Conservation (phyloP, 2,329 filamentous ascomycete species). For the Microascus cirrosus region DNA sequence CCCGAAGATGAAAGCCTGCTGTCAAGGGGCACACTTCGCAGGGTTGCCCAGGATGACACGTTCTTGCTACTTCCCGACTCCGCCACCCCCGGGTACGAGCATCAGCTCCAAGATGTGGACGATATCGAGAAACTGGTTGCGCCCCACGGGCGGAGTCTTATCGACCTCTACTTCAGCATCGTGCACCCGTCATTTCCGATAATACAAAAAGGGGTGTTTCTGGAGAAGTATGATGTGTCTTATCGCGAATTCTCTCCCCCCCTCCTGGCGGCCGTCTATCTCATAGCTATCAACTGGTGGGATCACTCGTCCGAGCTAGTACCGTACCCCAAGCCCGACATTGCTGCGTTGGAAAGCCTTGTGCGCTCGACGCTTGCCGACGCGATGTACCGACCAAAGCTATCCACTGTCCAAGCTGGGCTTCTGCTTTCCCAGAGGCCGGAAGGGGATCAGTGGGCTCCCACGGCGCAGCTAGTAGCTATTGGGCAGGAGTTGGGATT, state of each 20-base stretch:
- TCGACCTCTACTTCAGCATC: constrained; percentile 72
- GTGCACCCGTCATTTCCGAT: constrained; percentile 77
- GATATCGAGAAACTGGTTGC: constrained; percentile 66
- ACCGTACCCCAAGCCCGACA: constrained; percentile 55
- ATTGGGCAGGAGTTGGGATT: constrained; percentile 79
- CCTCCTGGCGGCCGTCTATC: constrained; percentile 69
- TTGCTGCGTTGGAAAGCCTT: constrained; percentile 61
- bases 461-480: constrained; percentile 80
- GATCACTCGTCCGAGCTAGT: constrained; percentile 59
- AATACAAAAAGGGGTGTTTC: constrained; percentile 68
- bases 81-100: constrained; percentile 60
- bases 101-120: constrained; percentile 55
- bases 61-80: constrained; percentile 72
- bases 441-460: constrained; percentile 69
- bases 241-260: constrained; percentile 66
- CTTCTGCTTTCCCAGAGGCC: constrained; percentile 64
- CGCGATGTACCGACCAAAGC: constrained; percentile 71
- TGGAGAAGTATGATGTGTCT: constrained; percentile 65
- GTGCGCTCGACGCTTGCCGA: constrained; percentile 63
- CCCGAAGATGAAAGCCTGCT: constrained; percentile 70
- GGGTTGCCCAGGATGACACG: constrained; percentile 66
- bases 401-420: constrained; percentile 70
- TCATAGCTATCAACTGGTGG: constrained; percentile 84
- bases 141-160: constrained; percentile 63
- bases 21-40: constrained; percentile 56